Conservation (phyloP, 805 yeast species). For the Lipomyces orientalis region DNA sequence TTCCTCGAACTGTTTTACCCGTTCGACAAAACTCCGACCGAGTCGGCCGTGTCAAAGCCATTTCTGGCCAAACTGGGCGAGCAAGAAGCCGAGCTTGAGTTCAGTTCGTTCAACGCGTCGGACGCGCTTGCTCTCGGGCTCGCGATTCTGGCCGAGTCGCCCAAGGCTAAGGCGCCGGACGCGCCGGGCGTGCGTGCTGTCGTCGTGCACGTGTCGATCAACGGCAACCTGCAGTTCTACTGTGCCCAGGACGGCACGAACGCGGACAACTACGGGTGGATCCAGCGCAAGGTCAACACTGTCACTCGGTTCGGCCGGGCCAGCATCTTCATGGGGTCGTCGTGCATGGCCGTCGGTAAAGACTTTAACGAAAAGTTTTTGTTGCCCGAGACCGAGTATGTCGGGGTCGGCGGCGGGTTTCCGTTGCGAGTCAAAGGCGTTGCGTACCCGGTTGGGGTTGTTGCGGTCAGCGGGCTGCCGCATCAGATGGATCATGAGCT, state of each 20-base stretch:
- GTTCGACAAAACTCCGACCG: constrained; percentile 14
- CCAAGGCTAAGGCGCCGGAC: constrained; percentile 18
- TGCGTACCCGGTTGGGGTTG: constrained; percentile 25
- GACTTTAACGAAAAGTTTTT: constrained; percentile 13
- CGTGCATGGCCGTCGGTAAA: constrained; percentile 6
- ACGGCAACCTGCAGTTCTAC: constrained; percentile 28
- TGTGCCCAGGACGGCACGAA: constrained; percentile 34
- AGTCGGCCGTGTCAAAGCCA: neutral
- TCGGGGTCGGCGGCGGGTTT: constrained; percentile 32
- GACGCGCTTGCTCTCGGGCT: constrained; percentile 27
- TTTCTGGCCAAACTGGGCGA: constrained; percentile 12
- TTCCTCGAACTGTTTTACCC: constrained; percentile 18
- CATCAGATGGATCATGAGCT: constrained; percentile 29
- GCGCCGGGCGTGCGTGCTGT: constrained; percentile 20
- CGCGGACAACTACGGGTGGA: constrained; percentile 32
- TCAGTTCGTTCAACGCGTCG: constrained; percentile 24
- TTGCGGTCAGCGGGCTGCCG: constrained; percentile 31
- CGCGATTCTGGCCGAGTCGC: constrained; percentile 27
- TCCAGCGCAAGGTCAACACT: constrained; percentile 30
- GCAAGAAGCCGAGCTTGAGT: constrained; percentile 26
- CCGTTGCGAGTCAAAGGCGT: constrained; percentile 27
- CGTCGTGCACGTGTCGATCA: constrained; percentile 30
- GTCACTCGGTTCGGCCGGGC: constrained; percentile 36
- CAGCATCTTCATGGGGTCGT: constrained; percentile 21
- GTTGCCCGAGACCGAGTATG: constrained; percentile 17